Base-by-base conservation (phyloP, 202 grass and related monocot genomes). In the Panicum hallii region DNA sequence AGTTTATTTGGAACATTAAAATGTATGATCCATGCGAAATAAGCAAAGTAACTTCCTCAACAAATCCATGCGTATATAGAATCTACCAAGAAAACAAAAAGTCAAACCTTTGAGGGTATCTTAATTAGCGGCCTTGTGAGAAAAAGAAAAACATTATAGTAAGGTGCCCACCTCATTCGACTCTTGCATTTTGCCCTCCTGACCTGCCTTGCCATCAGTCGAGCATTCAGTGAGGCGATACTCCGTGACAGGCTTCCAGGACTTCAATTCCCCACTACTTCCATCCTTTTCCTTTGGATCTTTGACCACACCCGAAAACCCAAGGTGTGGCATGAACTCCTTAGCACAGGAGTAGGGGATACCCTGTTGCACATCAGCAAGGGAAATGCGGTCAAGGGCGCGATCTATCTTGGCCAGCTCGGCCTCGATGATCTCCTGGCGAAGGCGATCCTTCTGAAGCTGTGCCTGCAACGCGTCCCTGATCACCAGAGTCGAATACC, bases 321-420 rank as follows among this genome's bases (percentile, higher is more conserved):
- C 12, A 58, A n/a, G 9, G 5, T 41, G 69, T 0, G 13, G 40
- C 58, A 57, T 16, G 47, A 30, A 54, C 61, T 75, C 44, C 9
- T 67, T 72, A 4, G 2, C 13, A 4, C 9, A 42, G 15, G 46
- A 20, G 44, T 17, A 50, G 17, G 32, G 34, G 7, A 16, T 7
- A 49, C 54, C 6, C 28, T 30, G 69, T 10, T 38, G 42, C 16
- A 32, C 11, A 17, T 63, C 44, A 5, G 19, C 30, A 12, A 32
- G 32, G 32, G 32, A 32, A 32, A 61, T 46, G 64, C 52, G 2
- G 9, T 60, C 6, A n/a, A 9, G 7, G 68, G 68, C 47, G 9
- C 58, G 4, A 38, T 86, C 84, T 67, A 86, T 80, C 84, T 81
- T 81, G 77, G 38, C 47, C 11, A 82, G 71, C 78, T 87, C 78